Evolutionary conservation across 2,329 filamentous ascomycete genomes (phyloP).

Genomic region (Hypoxylon sp.): DNA sequence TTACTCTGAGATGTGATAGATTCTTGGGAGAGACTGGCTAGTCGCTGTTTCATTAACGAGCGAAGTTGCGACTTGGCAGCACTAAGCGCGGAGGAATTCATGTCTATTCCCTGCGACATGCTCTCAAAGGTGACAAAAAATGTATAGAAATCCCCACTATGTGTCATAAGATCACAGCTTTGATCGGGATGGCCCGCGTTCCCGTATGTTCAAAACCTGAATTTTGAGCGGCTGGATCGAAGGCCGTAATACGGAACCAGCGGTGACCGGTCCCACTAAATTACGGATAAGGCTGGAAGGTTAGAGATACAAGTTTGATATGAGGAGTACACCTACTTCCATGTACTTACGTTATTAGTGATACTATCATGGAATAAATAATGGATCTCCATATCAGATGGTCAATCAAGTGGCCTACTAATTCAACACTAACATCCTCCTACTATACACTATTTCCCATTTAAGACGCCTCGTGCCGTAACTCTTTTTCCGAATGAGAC

Average conservation of each 20-base stretch:
- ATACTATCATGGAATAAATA: slow-evolving; percentile 19
- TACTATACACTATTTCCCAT: neutral
- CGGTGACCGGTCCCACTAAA: slow-evolving; percentile 37
- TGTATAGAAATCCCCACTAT: slow-evolving; percentile 24
- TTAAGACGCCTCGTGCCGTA: neutral
- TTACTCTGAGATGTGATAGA: slow-evolving; percentile 79
- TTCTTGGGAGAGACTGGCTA: slow-evolving; percentile 74
- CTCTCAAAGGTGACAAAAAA: slow-evolving; percentile 25
- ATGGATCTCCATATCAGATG: slow-evolving; percentile 24
- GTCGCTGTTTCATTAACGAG: slow-evolving; percentile 75
- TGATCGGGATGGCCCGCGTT: slow-evolving; percentile 30
- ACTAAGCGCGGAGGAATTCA: slow-evolving; percentile 63
- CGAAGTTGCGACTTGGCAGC: slow-evolving; percentile 84
- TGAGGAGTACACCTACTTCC: neutral
- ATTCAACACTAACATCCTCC: slow-evolving; percentile 11
- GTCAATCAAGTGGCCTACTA: slow-evolving; percentile 22
- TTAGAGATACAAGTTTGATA: neutral
- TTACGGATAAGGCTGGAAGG: slow-evolving; percentile 16
- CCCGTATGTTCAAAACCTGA: slow-evolving; percentile 2
- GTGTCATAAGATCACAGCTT: slow-evolving; percentile 28
- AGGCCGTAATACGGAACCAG: slow-evolving; percentile 34
- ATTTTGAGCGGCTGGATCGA: slow-evolving; percentile 5
- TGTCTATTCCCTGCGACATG: slow-evolving; percentile 49
- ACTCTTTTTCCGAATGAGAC: neutral
- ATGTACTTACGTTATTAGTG: slow-evolving; percentile 20